These are phyloP conservation scores for Aspergillus haitiensis DNA, from an alignment of 495 filamentous ascomycete genomes.

Conservation along the genomic window DNA sequence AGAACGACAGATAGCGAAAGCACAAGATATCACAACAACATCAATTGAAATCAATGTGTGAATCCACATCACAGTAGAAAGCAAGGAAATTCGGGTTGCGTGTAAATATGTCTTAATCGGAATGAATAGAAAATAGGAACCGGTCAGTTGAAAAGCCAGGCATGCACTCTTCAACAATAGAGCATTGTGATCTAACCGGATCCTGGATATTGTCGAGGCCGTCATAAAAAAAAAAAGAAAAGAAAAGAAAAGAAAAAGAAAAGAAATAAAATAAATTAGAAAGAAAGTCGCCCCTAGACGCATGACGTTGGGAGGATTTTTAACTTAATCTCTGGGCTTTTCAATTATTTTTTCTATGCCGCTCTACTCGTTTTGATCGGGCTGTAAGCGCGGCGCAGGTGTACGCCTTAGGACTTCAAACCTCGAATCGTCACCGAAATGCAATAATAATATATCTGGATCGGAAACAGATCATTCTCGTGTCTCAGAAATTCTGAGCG, in stretches of 20 bases:
- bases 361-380: no score
- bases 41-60: background rate
- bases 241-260: constrained; percentile 11
- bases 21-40: constrained; percentile 8
- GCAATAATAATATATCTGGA: background rate
- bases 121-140: no score
- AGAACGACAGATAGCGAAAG: constrained; percentile 1
- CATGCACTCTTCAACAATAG: no score
- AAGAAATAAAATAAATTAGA: constrained; percentile 1
- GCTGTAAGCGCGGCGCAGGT: no score
- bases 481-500: constrained; percentile 89
- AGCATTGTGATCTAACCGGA: no score
- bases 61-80: background rate
- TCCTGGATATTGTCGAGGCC: no score
- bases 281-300: background rate
- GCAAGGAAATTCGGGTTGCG: background rate
- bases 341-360: no score
- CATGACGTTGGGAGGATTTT: no score
- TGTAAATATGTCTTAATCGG: no score
- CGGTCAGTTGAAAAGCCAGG: no score
- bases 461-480: background rate
- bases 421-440: constrained; percentile 5
- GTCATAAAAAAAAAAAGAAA: background rate
- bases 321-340: no score
- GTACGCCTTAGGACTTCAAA: background rate